These are phyloP conservation scores for Hymenoscyphus fructigenus DNA, from an alignment of 2,329 filamentous ascomycete genomes.

Conservation along the genomic window DNA sequence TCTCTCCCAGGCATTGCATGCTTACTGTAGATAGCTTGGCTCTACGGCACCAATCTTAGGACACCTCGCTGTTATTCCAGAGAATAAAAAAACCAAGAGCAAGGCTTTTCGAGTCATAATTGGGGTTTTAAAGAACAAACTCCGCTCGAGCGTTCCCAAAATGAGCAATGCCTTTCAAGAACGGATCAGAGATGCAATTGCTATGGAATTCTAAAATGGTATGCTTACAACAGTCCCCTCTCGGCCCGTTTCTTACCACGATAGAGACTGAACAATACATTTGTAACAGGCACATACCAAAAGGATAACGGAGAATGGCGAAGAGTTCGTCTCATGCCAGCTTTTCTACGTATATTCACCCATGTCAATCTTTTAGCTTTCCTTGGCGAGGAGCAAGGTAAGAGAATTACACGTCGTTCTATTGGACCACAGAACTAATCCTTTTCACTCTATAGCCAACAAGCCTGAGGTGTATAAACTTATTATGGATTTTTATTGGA, in stretches of 20 bases:
- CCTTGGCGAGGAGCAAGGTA: not conserved
- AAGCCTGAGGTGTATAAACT: not conserved
- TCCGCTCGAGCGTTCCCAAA: not conserved
- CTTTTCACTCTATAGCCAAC: not conserved
- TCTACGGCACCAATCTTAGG: not conserved
- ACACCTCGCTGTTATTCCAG: not conserved
- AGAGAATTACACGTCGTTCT: not conserved
- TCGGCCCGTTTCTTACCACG: not conserved
- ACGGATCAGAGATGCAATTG: not conserved
- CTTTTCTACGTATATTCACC: not conserved
- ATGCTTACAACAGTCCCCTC: not conserved
- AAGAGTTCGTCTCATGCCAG: not conserved
- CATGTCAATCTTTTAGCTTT: not conserved
- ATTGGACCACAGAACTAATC: not conserved
- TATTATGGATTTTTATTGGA: slow-evolving; percentile 1
- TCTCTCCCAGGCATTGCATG: not conserved
- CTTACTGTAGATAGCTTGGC: not conserved
- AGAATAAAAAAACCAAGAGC: not conserved
- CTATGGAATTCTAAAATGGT: not conserved
- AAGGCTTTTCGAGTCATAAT: not conserved
- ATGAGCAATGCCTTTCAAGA: not conserved
- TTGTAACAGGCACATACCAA: not conserved
- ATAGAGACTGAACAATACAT: not conserved
- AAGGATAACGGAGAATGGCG: not conserved
- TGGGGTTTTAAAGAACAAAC: slow-evolving; percentile 3